Evolutionary conservation across 371 early-diverging fungal genomes (phyloP).

Genomic region (Rhizopus microsporus): DNA sequence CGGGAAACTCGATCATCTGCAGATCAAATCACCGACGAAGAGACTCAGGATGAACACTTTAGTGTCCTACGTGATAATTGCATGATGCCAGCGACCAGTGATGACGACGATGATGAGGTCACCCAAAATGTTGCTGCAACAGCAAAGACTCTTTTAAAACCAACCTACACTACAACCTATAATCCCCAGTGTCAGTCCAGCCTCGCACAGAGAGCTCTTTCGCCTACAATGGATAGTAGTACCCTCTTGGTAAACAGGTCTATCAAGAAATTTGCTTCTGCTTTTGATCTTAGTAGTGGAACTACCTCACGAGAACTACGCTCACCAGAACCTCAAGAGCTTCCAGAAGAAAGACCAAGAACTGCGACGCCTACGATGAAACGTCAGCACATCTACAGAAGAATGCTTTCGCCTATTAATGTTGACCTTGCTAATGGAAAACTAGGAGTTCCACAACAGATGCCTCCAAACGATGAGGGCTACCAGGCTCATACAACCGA

Average conservation of each 20-base stretch:
- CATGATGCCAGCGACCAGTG: conserved; percentile 7
- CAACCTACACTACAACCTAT: background rate
- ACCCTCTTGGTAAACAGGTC: background rate
- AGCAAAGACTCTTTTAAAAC: background rate
- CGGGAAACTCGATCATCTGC: conserved; percentile 6
- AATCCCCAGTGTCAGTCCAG: background rate
- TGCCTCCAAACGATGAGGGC: conserved; percentile 5
- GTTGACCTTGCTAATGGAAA: conserved; percentile 28
- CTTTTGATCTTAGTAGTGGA: conserved; percentile 25
- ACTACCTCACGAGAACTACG: conserved; percentile 9
- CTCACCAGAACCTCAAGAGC: background rate
- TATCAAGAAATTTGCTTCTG: conserved; percentile 28
- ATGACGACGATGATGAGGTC: conserved; percentile 6
- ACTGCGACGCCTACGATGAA: conserved; percentile 28
- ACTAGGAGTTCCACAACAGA: background rate
- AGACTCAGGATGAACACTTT: conserved; percentile 2
- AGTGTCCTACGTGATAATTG: conserved; percentile 15
- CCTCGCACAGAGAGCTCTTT: background rate
- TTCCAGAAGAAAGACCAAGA: conserved; percentile 22
- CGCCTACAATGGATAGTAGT: conserved; percentile 5
- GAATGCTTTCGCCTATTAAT: conserved; percentile 15
- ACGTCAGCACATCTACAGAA: conserved; percentile 8
- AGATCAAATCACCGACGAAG: background rate
- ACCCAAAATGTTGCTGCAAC: no score
- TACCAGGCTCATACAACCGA: background rate